Evolutionary conservation across 148 eudicot species (phyloP).

Genomic region (Gaultheria prostrata): DNA sequence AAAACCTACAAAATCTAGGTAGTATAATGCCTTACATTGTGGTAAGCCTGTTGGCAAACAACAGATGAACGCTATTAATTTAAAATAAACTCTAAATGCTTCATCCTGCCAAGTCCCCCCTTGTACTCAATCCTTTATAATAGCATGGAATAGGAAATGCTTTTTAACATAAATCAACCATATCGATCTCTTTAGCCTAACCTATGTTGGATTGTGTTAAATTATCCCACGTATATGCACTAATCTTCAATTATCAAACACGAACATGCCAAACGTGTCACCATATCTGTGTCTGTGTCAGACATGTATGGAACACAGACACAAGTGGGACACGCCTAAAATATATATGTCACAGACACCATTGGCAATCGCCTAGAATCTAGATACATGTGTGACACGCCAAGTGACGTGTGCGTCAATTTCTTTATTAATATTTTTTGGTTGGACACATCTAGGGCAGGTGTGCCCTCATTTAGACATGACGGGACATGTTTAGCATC

Average conservation of each 20-base stretch:
- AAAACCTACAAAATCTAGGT: neutral
- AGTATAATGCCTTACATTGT: neutral
- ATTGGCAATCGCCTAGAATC: too few relatives aligned
- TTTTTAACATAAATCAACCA: neutral
- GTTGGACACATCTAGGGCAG: neutral
- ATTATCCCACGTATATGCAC: neutral
- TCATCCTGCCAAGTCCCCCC: too few relatives aligned
- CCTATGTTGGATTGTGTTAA: neutral
- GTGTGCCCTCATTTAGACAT: neutral
- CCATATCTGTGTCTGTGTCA: too few relatives aligned
- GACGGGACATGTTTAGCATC: neutral
- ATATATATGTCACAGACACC: too few relatives aligned
- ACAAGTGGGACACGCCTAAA: neutral
- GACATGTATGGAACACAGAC: neutral
- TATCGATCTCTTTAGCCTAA: neutral
- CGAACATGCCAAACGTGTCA: too few relatives aligned
- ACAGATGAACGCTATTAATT: neutral
- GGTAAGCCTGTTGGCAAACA: neutral
- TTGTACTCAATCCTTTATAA: neutral
- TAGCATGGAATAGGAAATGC: too few relatives aligned
- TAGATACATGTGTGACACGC: neutral
- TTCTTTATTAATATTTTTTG: neutral
- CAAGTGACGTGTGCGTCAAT: neutral
- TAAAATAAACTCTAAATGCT: constrained; percentile 4
- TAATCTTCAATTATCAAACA: neutral